Conservation (phyloP, 2,329 filamentous ascomycete species). For the Gyromitra esculenta region DNA sequence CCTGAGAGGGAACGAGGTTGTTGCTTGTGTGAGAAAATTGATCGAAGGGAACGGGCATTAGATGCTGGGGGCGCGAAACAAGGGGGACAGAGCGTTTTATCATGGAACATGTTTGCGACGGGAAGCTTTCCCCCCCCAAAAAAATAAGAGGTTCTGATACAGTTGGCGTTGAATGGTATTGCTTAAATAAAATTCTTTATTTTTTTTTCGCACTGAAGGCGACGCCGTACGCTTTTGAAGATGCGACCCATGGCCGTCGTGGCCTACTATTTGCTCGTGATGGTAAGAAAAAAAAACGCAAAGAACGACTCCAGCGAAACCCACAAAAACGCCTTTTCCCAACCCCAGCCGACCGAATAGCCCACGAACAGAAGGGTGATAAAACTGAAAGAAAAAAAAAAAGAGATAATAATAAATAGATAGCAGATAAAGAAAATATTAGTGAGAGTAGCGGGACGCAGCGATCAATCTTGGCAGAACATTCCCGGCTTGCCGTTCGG, state of each 20-base stretch:
- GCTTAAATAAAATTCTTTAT: conserved; percentile 20
- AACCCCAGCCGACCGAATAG: neutral
- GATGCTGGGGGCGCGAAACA: neutral
- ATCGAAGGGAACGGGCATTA: conserved; percentile 82
- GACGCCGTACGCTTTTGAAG: conserved; percentile 1
- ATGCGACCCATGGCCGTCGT: neutral
- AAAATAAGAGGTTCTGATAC: neutral
- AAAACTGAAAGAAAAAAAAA: neutral
- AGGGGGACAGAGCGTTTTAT: neutral
- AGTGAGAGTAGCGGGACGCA: no score
- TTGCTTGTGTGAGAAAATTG: conserved; percentile 79
- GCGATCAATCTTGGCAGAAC: neutral
- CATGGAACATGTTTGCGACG: neutral
- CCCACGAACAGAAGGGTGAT: neutral
- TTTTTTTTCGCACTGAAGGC: conserved; percentile 2
- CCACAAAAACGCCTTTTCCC: conserved; percentile 29
- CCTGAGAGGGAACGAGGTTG: conserved; percentile 67
- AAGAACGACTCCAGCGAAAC: conserved; percentile 32
- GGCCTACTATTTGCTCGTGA: neutral
- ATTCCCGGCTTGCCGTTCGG: neutral
- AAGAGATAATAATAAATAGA: neutral
- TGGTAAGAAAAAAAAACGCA: neutral
- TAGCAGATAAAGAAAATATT: neutral
- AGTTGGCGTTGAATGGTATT: conserved; percentile 20
- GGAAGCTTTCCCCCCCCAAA: neutral